Evolutionary conservation across 257 asterid genomes (phyloP), one percentile per base, ranked within the genome.

Genomic region (Henckelia pumila): DNA sequence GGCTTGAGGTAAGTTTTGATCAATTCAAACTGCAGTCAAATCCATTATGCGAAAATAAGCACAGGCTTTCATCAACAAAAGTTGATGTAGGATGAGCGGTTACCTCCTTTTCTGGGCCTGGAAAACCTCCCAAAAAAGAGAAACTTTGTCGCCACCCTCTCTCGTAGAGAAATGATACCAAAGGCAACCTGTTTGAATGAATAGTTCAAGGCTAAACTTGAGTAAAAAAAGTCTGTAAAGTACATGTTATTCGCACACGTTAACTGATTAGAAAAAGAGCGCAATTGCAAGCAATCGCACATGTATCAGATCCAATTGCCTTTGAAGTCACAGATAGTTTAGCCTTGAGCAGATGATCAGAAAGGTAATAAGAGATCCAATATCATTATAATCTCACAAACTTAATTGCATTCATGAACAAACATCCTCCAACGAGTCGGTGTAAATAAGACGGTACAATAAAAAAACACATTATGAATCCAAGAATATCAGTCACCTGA

Each of bases 71-170:
- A 44, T 66, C 44, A 67, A 59, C 61, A 70, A 44, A 14, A 53
- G 50, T 59, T 1, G 30, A 44, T 57, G 26, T 40, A 21, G 13
- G 8, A 29, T 9, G 21, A 25, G 53, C 26, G 11, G 35, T 63
- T 69, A 83, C 98, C 98, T 92, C 98, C 73, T 84, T 78, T 77
- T 84, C 94, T 61, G 95, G 90, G 49, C 98, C 96, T n/a, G 95
- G 96, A 78, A 92, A 92, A 78, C 96, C 96, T 22, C 94, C 95
- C 86, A 71, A 79, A 8, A 80, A 0, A 28, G 85, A 65, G 68
- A 91, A 91, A 71, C 94, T 80, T 75, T 91, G 98, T 65, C 98
- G 78, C 95, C 96, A 92, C 11, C 98, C 96, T 72, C 98, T 83
- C 79, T 92, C 98, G 64, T 92, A 91, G 56, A 91, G 88, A 80